Percentiles rank a stretch among this genome's conserved stretches.
Evolutionary conservation across 2,329 filamentous ascomycete species (phyloP).

Genomic region (Venturiaceae sp.): DNA sequence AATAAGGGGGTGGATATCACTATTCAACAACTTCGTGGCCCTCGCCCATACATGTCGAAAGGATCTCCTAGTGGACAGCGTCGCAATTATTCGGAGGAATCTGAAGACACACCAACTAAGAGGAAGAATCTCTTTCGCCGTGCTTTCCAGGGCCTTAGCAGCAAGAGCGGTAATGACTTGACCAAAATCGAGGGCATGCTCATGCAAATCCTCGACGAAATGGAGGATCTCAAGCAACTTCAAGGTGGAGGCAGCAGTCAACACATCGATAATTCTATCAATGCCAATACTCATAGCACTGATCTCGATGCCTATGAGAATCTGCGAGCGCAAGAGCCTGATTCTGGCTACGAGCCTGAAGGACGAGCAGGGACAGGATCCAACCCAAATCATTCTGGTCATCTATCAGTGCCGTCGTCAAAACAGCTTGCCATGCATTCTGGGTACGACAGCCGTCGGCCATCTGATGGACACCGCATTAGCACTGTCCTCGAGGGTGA

Average conservation of each 20-base stretch:
- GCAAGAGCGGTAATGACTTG: conserved; percentile 74
- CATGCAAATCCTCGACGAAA: conserved; percentile 82
- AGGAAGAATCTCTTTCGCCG: conserved; percentile 89
- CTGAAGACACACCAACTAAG: conserved; percentile 58
- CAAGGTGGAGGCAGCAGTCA: conserved; percentile 18
- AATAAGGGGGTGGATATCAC: conserved; percentile 82
- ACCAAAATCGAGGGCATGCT: conserved; percentile 63
- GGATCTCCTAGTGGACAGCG: conserved; percentile 44
- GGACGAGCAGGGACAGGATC: conserved; percentile 68
- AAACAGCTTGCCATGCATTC: conserved; percentile 34
- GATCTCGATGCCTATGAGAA: conserved; percentile 63
- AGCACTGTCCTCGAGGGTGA: conserved; percentile 82
- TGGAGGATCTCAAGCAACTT: conserved; percentile 53
- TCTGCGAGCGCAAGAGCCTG: conserved; percentile 47
- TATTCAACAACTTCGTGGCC: conserved; percentile 71
- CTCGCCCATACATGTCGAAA: conserved; percentile 66
- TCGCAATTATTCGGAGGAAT: conserved; percentile 36
- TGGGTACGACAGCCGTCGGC: conserved; percentile 41
- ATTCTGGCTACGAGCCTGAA: conserved; percentile 69
- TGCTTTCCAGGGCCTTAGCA: conserved; percentile 81
- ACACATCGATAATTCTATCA: conserved; percentile 9
- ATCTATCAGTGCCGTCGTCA: conserved; percentile 54
- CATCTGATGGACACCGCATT: conserved; percentile 63
- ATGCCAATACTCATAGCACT: conserved; percentile 22
- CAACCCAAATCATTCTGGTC: conserved; percentile 60